A percentile compares a stretch with the other conserved stretches of the same genome.
Evolutionary conservation across 805 yeast species (phyloP).

Genomic region (Monosporozyma aquatica): DNA sequence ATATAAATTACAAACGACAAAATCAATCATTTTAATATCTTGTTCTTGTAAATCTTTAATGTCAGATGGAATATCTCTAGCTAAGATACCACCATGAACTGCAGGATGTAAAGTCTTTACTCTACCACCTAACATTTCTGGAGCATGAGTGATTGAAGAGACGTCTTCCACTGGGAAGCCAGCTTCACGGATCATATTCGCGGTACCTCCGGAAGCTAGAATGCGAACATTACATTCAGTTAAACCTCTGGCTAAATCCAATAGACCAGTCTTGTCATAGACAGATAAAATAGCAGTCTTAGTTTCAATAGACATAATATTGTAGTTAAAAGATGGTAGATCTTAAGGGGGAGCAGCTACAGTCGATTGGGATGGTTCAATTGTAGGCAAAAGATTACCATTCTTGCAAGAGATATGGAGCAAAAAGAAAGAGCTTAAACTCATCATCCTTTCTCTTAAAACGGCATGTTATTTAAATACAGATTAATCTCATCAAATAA

Average conservation of each 20-base stretch:
- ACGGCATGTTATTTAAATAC: too few species aligned
- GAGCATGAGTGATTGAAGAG: slow-evolving; percentile 89
- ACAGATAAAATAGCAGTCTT: slow-evolving; percentile 94
- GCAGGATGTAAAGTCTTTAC: slow-evolving; percentile 98
- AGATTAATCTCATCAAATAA: too few species aligned
- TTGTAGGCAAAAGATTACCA: too few species aligned
- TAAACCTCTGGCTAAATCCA: slow-evolving; percentile 92
- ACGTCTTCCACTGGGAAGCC: slow-evolving; percentile 98
- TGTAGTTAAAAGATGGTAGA: neutral
- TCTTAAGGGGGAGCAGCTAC: neutral
- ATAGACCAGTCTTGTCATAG: slow-evolving; percentile 90
- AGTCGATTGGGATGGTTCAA: neutral
- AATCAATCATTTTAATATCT: slow-evolving; percentile 90
- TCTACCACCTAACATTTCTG: slow-evolving; percentile 97
- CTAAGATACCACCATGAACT: slow-evolving; percentile 94
- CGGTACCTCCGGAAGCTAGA: slow-evolving; percentile 96
- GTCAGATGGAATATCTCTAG: slow-evolving; percentile 83
- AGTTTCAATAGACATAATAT: slow-evolving; percentile 12
- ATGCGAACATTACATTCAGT: slow-evolving; percentile 80
- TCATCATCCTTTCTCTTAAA: too few species aligned
- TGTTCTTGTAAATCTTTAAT: slow-evolving; percentile 78
- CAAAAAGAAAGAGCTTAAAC: too few species aligned
- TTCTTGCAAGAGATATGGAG: too few species aligned
- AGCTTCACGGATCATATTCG: slow-evolving; percentile 86
- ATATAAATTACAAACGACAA: slow-evolving; percentile 92